Evolutionary conservation across 106 monocot genomes (phyloP), one percentile per base, ranked within the genome.

Genomic region (Gastrodia elata): DNA sequence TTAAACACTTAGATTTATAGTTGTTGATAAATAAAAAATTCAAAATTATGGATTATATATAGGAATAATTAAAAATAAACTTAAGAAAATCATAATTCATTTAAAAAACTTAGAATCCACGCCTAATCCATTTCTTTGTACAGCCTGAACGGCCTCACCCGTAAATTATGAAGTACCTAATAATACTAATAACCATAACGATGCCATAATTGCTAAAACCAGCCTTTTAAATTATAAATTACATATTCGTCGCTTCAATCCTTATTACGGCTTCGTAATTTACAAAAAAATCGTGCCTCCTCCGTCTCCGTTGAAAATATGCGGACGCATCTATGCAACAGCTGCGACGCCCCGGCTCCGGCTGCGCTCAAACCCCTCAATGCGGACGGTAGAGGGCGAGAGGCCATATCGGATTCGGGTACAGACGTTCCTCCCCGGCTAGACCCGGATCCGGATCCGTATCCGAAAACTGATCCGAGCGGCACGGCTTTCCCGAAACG

Each of bases 361-460:
- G 38, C 73, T 39, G 38, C 58, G 69, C 25, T 64, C 71, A 59
- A 81, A 81, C 34, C 81, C 81, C 72, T 81, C 81, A 65, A 81
- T 25, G 22, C 81, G 70, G 22, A 81, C 71, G 0, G 81, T 44
- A 11, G 81, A 65, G 2, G 76, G 81, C 39, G 48, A 52, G 72
- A 76, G 44, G 72, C 81, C 81, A 27, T 39, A 76, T 64, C 76
- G 76, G 18, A 76, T n/a, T 32, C 58, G 81, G 14, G 36, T 41
- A 38, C 71, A 6, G 22, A 81, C 64, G 39, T 58, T 7, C 58
- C 14, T 0, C 72, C 43, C 5, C 74, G 70, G 1, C 24, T 15
- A 25, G 68, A 28, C 32, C 38, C 64, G 5, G 42, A 4, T 1
- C 33, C 40, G 25, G 37, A 20, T 39, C 20, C 41, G 10, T 28